These are phyloP conservation scores for Colletotrichum plurivorum DNA, from an alignment of 2,329 filamentous ascomycete species.

Conservation along the genomic window DNA sequence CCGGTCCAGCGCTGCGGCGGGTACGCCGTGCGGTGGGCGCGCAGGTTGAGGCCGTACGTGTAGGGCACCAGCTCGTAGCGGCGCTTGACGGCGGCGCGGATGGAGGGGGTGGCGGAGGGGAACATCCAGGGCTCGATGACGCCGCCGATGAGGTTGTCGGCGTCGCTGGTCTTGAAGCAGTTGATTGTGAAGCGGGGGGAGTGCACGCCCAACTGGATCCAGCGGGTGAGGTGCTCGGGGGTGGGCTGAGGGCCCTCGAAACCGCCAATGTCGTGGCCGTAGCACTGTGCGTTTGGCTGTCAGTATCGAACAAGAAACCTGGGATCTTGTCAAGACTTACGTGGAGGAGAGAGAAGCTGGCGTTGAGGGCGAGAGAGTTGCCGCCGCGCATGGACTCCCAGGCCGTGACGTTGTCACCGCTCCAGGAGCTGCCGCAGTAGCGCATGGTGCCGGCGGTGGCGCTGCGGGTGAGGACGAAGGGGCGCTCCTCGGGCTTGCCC, in stretches of 20 bases:
- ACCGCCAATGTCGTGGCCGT: conserved; percentile 82
- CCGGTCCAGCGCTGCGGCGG: conserved; percentile 81
- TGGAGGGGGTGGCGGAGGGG: conserved; percentile 72
- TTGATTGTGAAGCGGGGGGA: conserved; percentile 82
- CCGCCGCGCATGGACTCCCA: conserved; percentile 82
- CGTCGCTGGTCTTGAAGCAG: conserved; percentile 80
- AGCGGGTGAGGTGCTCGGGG: conserved; percentile 79
- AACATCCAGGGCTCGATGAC: conserved; percentile 88
- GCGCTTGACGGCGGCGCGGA: conserved; percentile 77
- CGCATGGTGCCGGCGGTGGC: conserved; percentile 79
- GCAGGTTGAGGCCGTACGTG: conserved; percentile 75
- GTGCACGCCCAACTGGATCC: conserved; percentile 80
- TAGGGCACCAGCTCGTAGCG: conserved; percentile 81
- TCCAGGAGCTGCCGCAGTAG: conserved; percentile 81
- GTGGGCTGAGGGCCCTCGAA: conserved; percentile 82
- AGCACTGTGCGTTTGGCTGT: conserved; percentile 59
- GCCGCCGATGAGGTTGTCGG: conserved; percentile 77
- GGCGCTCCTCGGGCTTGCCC: conserved; percentile 70
- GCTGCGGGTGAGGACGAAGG: conserved; percentile 79
- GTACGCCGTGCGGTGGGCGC: conserved; percentile 71
- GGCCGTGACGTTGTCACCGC: conserved; percentile 81
- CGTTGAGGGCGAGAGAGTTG: conserved; percentile 77
- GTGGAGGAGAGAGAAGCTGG: conserved; percentile 77
- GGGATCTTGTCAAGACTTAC: conserved; percentile 46
- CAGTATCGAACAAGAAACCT: background rate